Evolutionary conservation across 768 basidiomycete genomes (phyloP).

Genomic region (Trametes punicea): DNA sequence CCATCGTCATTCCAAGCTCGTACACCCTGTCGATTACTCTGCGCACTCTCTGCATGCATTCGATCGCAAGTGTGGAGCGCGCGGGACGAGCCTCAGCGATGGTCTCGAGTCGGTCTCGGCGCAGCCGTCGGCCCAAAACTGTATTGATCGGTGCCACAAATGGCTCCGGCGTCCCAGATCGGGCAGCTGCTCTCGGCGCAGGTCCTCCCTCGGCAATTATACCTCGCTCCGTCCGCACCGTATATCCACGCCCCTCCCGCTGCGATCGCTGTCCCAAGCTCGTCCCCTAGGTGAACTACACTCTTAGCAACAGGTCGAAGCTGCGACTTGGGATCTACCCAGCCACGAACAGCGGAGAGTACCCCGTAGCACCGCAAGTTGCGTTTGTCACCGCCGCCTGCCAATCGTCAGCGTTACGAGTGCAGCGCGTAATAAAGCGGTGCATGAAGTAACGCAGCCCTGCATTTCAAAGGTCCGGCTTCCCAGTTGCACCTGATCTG

Average conservation of each 20-base stretch:
- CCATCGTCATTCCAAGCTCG: background rate
- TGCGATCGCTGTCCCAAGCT: no score
- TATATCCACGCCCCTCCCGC: no score
- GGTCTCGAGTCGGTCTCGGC: slow-evolving; percentile 5
- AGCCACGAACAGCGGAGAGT: no score
- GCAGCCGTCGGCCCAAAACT: background rate
- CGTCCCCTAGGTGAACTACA: no score
- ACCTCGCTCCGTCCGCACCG: slow-evolving; percentile 1
- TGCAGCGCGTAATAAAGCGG: background rate
- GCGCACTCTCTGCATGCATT: no score
- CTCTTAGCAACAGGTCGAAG: no score
- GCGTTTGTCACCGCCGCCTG: background rate
- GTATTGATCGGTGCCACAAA: slow-evolving; percentile 4
- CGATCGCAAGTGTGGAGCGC: background rate
- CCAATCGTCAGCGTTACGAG: background rate
- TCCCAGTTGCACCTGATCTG: background rate
- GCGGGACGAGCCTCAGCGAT: background rate
- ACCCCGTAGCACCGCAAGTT: background rate
- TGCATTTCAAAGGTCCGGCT: background rate
- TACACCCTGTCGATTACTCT: no score
- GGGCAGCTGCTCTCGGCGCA: background rate
- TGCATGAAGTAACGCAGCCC: background rate
- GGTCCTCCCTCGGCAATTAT: slow-evolving; percentile 5
- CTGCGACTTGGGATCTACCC: no score
- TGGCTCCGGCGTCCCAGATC: background rate